Conservation (phyloP, 805 yeast genomes). For the Ogataea saltuana region DNA sequence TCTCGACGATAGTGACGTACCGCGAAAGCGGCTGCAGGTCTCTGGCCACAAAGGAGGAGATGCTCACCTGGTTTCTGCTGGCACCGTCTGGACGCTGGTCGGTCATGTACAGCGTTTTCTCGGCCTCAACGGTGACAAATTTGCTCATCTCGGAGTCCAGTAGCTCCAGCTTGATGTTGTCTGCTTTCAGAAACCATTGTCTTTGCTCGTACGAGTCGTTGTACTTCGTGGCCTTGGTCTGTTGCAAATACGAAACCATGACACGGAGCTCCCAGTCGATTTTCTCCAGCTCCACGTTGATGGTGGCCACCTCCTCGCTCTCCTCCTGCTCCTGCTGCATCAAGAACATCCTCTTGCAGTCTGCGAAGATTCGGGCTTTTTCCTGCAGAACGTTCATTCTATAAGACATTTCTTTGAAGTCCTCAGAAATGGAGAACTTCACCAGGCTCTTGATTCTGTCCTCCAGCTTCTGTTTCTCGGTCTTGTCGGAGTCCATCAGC, state of each 20-base stretch:
- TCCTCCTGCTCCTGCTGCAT: conserved; percentile 13
- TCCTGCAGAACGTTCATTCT: conserved; percentile 25
- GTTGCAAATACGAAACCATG: conserved; percentile 31
- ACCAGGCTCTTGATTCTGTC: conserved; percentile 35
- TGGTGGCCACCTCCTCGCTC: conserved; percentile 11
- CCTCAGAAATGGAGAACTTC: conserved; percentile 30
- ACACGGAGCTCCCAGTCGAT: conserved; percentile 27
- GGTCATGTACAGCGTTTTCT: conserved; percentile 59
- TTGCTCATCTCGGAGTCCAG: conserved; percentile 61
- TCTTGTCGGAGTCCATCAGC: conserved; percentile 38
- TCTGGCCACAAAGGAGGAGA: conserved; percentile 71
- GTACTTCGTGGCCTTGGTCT: conserved; percentile 29
- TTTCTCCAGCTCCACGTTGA: conserved; percentile 33
- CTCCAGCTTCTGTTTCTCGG: conserved; percentile 43
- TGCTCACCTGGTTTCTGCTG: conserved; percentile 59
- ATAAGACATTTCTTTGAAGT: conserved; percentile 23
- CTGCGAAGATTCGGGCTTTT: conserved; percentile 23
- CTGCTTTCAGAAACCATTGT: conserved; percentile 63
- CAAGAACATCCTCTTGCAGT: conserved; percentile 27
- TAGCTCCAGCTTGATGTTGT: conserved; percentile 70
- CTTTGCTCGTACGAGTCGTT: conserved; percentile 42
- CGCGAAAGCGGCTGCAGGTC: conserved; percentile 58
- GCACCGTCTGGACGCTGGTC: conserved; percentile 68
- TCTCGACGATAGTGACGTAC: conserved; percentile 69
- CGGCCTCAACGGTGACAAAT: conserved; percentile 71